These are phyloP conservation scores for Nothophaeocryptopus gaeumannii DNA, from an alignment of 2,329 filamentous ascomycete genomes.

Conservation along the genomic window DNA sequence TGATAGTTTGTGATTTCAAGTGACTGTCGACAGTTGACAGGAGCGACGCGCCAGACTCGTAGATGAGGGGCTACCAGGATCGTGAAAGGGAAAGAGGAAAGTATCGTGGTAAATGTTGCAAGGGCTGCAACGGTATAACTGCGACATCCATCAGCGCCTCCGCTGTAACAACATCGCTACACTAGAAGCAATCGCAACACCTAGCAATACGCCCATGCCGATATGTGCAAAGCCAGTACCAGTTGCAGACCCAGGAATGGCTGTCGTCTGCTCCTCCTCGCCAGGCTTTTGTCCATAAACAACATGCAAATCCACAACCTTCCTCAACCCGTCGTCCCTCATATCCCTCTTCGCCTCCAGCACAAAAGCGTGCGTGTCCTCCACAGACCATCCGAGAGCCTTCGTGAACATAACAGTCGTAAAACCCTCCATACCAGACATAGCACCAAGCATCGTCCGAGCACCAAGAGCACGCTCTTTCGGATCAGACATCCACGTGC, in stretches of 20 bases:
- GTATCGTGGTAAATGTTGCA: no score
- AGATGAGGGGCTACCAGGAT: no score
- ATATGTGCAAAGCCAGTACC: background rate
- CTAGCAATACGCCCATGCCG: slow-evolving; percentile 6
- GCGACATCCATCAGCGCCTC: background rate
- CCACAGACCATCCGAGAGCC: slow-evolving; percentile 25
- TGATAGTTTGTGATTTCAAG: no score
- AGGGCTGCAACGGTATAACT: no score
- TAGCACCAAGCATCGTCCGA: slow-evolving; percentile 26
- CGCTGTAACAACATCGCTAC: background rate
- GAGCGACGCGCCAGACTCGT: no score
- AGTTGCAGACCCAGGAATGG: background rate
- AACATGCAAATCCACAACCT: slow-evolving; percentile 23
- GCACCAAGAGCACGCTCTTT: slow-evolving; percentile 22
- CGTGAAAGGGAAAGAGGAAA: no score
- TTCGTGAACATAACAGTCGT: slow-evolving; percentile 30
- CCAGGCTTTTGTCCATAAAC: slow-evolving; percentile 19
- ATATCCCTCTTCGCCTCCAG: slow-evolving; percentile 18
- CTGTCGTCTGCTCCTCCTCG: background rate
- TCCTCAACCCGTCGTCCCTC: slow-evolving; percentile 18
- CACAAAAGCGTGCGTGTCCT: slow-evolving; percentile 26
- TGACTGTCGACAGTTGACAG: no score
- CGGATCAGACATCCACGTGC: slow-evolving; percentile 21
- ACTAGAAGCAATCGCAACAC: background rate
- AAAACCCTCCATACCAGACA: slow-evolving; percentile 32